phyloP scores from a whole-genome alignment of 306 rosid genomes.

The Vigna mungo region DNA sequence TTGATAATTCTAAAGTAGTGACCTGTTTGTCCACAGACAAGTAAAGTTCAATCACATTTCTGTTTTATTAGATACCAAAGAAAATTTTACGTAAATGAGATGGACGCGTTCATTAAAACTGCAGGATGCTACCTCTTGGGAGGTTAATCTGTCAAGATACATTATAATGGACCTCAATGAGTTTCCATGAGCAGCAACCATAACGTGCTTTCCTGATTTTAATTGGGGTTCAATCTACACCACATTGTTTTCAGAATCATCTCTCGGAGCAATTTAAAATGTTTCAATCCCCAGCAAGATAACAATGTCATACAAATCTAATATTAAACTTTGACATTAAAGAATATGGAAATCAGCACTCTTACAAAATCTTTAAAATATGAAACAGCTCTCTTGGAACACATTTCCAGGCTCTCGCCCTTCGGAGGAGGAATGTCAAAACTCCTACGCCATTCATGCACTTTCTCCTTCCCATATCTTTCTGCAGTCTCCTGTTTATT shows the following conservation, averaged over 20 bases:
- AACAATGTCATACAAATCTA: slow-evolving; percentile 35
- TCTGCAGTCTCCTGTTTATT: slow-evolving; percentile 95
- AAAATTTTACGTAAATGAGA: slow-evolving; percentile 1
- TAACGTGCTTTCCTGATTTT: slow-evolving; percentile 80
- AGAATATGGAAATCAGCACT: slow-evolving; percentile 27
- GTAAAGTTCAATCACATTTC: slow-evolving; percentile 29
- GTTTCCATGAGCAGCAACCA: slow-evolving; percentile 98
- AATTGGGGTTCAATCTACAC: slow-evolving; percentile 87
- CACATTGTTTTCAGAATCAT: slow-evolving; percentile 40
- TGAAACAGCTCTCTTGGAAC: slow-evolving; percentile 93
- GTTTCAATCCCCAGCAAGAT: slow-evolving; percentile 1
- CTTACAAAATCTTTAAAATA: slow-evolving; percentile 83
- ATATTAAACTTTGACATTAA: slow-evolving; percentile 2
- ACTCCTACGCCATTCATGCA: slow-evolving; percentile 93
- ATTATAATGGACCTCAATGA: slow-evolving; percentile 92
- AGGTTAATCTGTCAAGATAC: slow-evolving; percentile 88
- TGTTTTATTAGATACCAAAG: slow-evolving; percentile 13
- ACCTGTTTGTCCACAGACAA: slow-evolving; percentile 59
- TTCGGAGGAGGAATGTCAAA: slow-evolving; percentile 87
- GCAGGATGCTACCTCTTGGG: slow-evolving; percentile 76
- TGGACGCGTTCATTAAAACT: slow-evolving; percentile 20
- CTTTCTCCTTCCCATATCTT: slow-evolving; percentile 86
- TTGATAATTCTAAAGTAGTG: slow-evolving; percentile 76
- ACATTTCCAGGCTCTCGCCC: slow-evolving; percentile 98
- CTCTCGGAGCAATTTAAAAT: slow-evolving; percentile 17